Evolutionary conservation across 345 rosid species (phyloP).

Genomic region (Euphorbia lathyris): DNA sequence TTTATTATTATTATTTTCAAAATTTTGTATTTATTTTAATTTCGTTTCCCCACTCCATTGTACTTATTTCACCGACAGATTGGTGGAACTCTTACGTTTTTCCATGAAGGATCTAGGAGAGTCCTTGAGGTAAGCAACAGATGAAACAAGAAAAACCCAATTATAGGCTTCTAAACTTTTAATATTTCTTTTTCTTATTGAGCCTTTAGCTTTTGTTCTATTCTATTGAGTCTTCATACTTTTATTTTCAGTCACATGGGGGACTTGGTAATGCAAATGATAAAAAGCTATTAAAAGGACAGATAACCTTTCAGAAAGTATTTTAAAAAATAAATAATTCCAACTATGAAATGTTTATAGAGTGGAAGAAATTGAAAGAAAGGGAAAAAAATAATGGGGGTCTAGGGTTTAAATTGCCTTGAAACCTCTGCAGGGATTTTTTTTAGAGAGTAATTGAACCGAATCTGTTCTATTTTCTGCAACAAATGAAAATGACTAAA

Average conservation of each 20-base stretch:
- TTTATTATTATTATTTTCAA: neutral
- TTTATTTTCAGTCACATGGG: neutral
- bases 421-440: neutral
- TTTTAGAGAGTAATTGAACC: neutral
- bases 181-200: neutral
- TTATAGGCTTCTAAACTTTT: neutral
- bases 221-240: no score
- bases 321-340: neutral
- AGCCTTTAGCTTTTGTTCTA: neutral
- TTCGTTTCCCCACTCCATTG: neutral
- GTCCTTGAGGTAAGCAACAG: slow-evolving; percentile 77
- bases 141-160: neutral
- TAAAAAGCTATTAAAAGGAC: neutral
- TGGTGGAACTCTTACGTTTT: slow-evolving; percentile 94
- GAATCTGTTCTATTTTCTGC: neutral
- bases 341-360: neutral
- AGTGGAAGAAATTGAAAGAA: neutral
- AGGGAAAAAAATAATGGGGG: neutral
- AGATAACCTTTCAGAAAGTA: neutral
- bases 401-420: neutral
- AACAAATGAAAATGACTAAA: neutral
- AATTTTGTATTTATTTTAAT: slow-evolving; percentile 1
- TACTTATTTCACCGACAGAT: slow-evolving; percentile 50
- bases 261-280: neutral
- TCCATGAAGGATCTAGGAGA: slow-evolving; percentile 82